Conservation (phyloP, 228 moss, liverwort and hornwort genomes). For the Sphagnum magellanicum region DNA sequence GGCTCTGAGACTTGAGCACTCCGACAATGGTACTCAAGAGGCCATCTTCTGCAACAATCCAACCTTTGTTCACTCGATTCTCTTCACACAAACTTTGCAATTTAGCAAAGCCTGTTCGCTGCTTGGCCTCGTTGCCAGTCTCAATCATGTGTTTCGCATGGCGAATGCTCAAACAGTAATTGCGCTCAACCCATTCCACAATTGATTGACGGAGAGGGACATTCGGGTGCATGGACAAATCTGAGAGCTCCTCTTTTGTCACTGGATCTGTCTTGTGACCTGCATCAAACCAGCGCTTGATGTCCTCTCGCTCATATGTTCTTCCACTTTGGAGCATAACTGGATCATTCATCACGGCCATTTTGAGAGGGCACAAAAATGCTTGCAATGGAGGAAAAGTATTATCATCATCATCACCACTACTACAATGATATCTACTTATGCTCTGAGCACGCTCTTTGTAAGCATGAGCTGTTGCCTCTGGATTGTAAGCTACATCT, state of each 20-base stretch:
- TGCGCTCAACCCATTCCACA: conserved; percentile 50
- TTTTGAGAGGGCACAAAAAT: conserved; percentile 40
- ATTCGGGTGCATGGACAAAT: conserved; percentile 30
- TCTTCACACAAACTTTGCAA: conserved; percentile 21
- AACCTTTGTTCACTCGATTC: conserved; percentile 28
- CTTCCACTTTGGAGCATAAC: conserved; percentile 29
- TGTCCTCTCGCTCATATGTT: conserved; percentile 36
- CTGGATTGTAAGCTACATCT: conserved; percentile 19
- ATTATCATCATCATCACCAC: conserved; percentile 12
- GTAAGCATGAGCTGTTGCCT: conserved; percentile 3
- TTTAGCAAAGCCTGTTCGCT: conserved; percentile 19
- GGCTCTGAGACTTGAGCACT: conserved; percentile 22
- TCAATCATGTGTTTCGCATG: conserved; percentile 29
- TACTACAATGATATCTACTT: neutral
- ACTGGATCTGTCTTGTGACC: conserved; percentile 38
- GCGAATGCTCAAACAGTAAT: conserved; percentile 33
- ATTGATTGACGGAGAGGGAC: conserved; percentile 35
- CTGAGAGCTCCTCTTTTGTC: conserved; percentile 28
- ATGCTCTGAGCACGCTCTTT: conserved; percentile 9
- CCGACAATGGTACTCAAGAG: conserved; percentile 22
- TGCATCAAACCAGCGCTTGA: conserved; percentile 28
- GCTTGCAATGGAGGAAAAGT: conserved; percentile 27
- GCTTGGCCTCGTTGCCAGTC: conserved; percentile 17
- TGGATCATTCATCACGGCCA: conserved; percentile 40
- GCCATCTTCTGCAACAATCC: conserved; percentile 29